Evolutionary conservation across 352 stramenopile species (phyloP), one percentile per base, ranked within the genome.

Genomic region (Phytophthora tentaculata): DNA sequence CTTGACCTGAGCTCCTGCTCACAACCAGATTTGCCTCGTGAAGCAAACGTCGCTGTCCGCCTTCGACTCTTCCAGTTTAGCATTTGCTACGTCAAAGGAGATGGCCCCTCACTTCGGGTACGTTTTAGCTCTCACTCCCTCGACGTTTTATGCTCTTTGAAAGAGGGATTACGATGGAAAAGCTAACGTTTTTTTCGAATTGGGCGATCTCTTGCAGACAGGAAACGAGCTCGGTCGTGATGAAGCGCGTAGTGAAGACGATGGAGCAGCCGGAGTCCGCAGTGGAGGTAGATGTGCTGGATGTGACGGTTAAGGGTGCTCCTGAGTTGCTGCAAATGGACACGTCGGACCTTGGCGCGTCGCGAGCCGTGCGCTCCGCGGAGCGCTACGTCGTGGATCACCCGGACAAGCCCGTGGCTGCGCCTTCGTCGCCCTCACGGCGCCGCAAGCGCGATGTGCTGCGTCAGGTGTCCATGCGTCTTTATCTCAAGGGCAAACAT

Each of bases 391-490:
- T 67, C 3, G 43, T 61, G 48, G 50, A 64, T 23, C 37, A 74
- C n/a, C 41, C 56, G 13, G 37, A 70, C 49, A 64, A 73, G 39
- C 50, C 63, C 13, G 48, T 43, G 49, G 28, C 23, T 17, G 29
- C 52, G 12, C 22, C 37, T 1, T 55, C 65, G 23, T 50, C 54
- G 2, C 24, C 60, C 19, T 56, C 66, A 58, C 71, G 65, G 2
- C 73, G 70, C 35, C 80, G 73, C 28, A 89, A 92, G 62, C 83
- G 85, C 44, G 80, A 91, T 51, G 73, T 91, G n/a, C 62, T 93
- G 56, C 84, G 84, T 32, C 84, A 93, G 58, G 79, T 93, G 53
- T 92, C 85, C 43, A 83, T 95, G 79, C 80, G 85, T 2, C 65
- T 95, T 26, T 91, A 91, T 69, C 65, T 91, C 24, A 93, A 90